phyloP scores from a whole-genome alignment of 73 alveolate species.

The Paramecium sexaurelia region DNA sequence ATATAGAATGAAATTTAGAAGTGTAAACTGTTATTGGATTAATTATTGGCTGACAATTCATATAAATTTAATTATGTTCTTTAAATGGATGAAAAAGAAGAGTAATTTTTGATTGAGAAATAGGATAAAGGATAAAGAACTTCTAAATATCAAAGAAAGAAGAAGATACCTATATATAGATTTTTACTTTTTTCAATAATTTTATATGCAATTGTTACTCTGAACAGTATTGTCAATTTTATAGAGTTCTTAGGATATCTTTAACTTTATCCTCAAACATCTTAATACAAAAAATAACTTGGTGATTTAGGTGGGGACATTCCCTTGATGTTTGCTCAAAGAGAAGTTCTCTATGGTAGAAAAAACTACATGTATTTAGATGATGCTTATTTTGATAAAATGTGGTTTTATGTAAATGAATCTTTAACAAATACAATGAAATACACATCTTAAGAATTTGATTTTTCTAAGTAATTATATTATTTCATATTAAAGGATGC shows the following conservation, averaged over 20 bases:
- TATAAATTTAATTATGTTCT: background rate
- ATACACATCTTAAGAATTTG: background rate
- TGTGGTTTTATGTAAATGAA: background rate
- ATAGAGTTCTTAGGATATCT: background rate
- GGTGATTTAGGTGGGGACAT: background rate
- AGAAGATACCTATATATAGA: background rate
- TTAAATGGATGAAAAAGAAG: background rate
- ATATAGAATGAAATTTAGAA: background rate
- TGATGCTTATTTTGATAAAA: background rate
- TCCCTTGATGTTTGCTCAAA: slow-evolving; percentile 13
- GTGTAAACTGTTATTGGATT: background rate
- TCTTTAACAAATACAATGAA: background rate
- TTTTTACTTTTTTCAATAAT: background rate
- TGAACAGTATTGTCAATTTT: background rate
- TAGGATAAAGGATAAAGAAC: background rate
- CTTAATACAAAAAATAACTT: background rate
- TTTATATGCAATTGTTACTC: background rate
- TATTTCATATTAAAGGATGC: background rate
- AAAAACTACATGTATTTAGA: background rate
- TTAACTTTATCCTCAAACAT: background rate
- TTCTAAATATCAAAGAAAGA: background rate
- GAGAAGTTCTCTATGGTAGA: slow-evolving; percentile 36
- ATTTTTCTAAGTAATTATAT: background rate
- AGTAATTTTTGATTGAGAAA: background rate
- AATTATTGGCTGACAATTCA: background rate